Evolutionary conservation across 2,329 filamentous ascomycete genomes (phyloP), one percentile per base, ranked within the genome.

Genomic region (Incumbomyces delicatus): DNA sequence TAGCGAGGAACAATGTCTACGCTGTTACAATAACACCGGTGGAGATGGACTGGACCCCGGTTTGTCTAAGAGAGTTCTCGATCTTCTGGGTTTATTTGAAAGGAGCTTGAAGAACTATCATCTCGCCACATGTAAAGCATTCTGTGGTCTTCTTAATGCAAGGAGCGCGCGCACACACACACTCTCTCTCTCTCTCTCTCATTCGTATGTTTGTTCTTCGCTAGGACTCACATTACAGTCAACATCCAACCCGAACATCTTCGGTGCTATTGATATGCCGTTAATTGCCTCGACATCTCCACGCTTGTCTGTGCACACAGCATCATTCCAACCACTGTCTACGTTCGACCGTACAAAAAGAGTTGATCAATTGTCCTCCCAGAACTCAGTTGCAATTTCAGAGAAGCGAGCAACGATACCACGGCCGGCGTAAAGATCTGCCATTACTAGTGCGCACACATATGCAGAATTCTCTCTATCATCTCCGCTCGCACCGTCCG

Each of bases 391-490:
- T 2, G 60, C 67, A 14, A 60, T 63, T 41, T 76, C 69, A 53
- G 80, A 80, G 61, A 81, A 81, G 1, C 62, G 60, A 5, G 71
- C 73, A 20, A 81, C 62, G 53, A 74, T 75, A 10, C 67, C 66
- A 11, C 77, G 66, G 0, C 77, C 78, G 0, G 77, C 80, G 51
- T 81, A 77, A 51, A 80, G 80, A 0, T 75, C 75, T 1, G 74
- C 73, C 34, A 78, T 70, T 2, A 76, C 69, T 54, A 74, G 70
- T n/a, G 77, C 62, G 30, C 53, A 58, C 8, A 50, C 38, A 20
- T 31, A 5, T 12, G 13, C 17, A 12, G 46, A 13, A 8, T 41
- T n/a, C 4, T 27, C 13, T 13, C 31, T 8, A 17, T 44, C n/a
- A 17, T 27, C 16, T 18, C 16, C 38, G 22, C 4, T 27, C 4